Conservation (phyloP, 805 yeast genomes). For the Ogataea ganodermae region DNA sequence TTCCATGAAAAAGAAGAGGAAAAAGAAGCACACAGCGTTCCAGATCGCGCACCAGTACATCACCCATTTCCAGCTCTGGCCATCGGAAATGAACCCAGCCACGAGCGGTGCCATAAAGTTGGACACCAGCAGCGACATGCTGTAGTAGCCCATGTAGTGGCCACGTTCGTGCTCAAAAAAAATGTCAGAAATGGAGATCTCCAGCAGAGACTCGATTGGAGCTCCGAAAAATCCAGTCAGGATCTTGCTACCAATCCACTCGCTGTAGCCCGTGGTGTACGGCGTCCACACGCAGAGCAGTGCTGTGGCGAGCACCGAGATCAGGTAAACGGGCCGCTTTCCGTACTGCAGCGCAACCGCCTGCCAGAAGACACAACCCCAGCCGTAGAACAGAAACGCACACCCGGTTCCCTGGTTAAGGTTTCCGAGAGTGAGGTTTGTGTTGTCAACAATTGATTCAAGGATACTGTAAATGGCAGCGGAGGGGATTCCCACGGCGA, state of each 20-base stretch:
- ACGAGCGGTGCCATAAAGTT: slow-evolving; percentile 58
- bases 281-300: slow-evolving; percentile 37
- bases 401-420: slow-evolving; percentile 42
- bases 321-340: slow-evolving; percentile 37
- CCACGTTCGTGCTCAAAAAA: slow-evolving; percentile 54
- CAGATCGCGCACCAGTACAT: slow-evolving; percentile 50
- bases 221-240: slow-evolving; percentile 35
- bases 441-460: slow-evolving; percentile 21
- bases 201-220: slow-evolving; percentile 49
- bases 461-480: slow-evolving; percentile 30
- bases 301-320: slow-evolving; percentile 34
- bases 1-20: slow-evolving; percentile 48
- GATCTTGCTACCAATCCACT: slow-evolving; percentile 33
- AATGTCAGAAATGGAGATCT: slow-evolving; percentile 48
- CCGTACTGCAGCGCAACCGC: slow-evolving; percentile 42
- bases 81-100: slow-evolving; percentile 55
- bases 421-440: slow-evolving; percentile 29
- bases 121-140: slow-evolving; percentile 54
- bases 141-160: slow-evolving; percentile 47
- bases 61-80: slow-evolving; percentile 54
- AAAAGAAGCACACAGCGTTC: slow-evolving; percentile 41
- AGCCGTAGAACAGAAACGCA: slow-evolving; percentile 41
- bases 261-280: slow-evolving; percentile 31
- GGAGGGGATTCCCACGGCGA: slow-evolving; percentile 26
- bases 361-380: slow-evolving; percentile 38